Percentiles rank a stretch among this genome's conserved stretches.
These are phyloP conservation scores for Tetrapisispora nanseiensis DNA, from an alignment of 805 yeast genomes.

Conservation along the genomic window DNA sequence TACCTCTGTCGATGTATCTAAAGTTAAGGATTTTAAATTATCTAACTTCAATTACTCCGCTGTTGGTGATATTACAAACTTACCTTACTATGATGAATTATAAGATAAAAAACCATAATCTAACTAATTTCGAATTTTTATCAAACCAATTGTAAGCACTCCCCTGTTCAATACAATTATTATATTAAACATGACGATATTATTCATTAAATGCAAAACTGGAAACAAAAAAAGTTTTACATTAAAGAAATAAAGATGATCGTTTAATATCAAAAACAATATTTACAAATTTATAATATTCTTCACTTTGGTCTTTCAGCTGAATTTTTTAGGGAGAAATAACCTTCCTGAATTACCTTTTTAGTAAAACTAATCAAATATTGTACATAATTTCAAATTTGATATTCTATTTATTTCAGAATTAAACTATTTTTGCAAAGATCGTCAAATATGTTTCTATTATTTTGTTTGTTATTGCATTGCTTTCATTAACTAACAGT, in stretches of 20 bases:
- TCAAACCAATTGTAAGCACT: no score
- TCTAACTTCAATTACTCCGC: conserved; percentile 76
- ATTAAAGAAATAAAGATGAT: neutral
- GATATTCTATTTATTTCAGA: neutral
- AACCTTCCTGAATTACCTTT: neutral
- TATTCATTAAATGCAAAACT: neutral
- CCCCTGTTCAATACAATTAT: no score
- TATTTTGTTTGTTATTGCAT: neutral
- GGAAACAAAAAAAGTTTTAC: neutral
- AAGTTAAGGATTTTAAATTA: conserved; percentile 37
- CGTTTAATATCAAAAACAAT: neutral
- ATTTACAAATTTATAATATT: conserved; percentile 2
- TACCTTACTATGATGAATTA: conserved; percentile 87
- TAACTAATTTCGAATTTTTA: neutral
- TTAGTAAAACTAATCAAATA: neutral
- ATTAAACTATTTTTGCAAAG: no score
- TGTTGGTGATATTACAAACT: conserved; percentile 74
- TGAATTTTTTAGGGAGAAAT: neutral
- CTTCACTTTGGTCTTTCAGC: neutral
- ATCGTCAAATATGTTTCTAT: no score
- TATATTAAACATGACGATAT: neutral
- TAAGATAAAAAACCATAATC: conserved; percentile 27
- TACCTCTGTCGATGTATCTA: conserved; percentile 29
- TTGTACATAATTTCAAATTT: conserved; percentile 2
- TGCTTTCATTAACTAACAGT: neutral